Evolutionary conservation across 139 green algal genomes (phyloP), one percentile per base, ranked within the genome.

Genomic region (Volvox africanus): DNA sequence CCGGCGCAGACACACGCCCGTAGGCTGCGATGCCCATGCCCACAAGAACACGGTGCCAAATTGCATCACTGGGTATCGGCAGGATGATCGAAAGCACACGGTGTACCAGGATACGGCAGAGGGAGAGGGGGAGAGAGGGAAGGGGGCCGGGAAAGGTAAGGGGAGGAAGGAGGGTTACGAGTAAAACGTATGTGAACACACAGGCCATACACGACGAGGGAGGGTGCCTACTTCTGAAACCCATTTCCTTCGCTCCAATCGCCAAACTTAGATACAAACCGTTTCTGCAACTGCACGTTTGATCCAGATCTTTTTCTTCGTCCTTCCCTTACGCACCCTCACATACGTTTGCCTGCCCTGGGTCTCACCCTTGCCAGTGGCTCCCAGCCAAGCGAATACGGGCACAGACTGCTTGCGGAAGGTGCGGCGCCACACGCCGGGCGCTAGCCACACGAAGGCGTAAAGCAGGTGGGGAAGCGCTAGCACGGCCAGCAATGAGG

Each of bases 391-490:
- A 0, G 95, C 93, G 83, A 97, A 97, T 2, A 91, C 82, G 21
- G 92, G 76, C 2, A 97, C 88, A 9, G 94, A 80, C 11, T 79
- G 73, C 55, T 93, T 94, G 13, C 88, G 68, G 68, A 97, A 98
- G 17, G 88, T 3, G 0, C 33, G 32, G 67, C 61, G 78, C 96
- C 96, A 98, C 6, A 37, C 21, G 0, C 81, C 28, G 3, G 95
- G 93, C 1, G 90, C 84, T 36, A 96, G 94, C 96, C 96, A 98
- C 24, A 97, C 94, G 82, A 92, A 95, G 19, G 94, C 94, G 76
- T 98, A 98, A 2, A 98, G 86, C 0, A 97, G 75, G 78, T 98
- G 96, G 0, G 96, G 96, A 9, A 91, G 61, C 6, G 94, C 93
- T 22, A 98, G 36, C 28, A 87, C 84, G 16, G 33, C 82, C 5